Conservation (phyloP, 768 basidiomycete species). For the Cyclocybe cylindracea region DNA sequence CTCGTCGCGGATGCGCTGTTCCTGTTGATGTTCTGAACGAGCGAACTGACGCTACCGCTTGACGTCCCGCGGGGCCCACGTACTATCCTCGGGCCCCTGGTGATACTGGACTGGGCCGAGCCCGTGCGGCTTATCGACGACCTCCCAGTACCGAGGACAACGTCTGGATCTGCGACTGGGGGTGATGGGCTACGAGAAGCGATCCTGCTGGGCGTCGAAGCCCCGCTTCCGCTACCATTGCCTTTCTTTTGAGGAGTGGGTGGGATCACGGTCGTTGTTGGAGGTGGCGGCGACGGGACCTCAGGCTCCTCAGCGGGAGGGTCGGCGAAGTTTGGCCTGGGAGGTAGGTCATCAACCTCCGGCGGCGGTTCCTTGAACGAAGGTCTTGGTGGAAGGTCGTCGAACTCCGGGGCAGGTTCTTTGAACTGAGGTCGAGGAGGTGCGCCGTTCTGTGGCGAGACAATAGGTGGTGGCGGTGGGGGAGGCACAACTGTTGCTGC, state of each 20-base stretch:
- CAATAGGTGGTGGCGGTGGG: conserved; percentile 25
- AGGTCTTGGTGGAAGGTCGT: conserved; percentile 40
- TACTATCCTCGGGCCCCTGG: conserved; percentile 32
- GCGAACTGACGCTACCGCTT: conserved; percentile 48
- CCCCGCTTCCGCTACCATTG: conserved; percentile 19
- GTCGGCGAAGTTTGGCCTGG: conserved; percentile 52
- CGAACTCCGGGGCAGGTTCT: conserved; percentile 57
- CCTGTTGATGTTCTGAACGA: conserved; percentile 61
- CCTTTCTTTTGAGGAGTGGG: conserved; percentile 52
- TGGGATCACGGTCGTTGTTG: conserved; percentile 49
- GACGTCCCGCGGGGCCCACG: conserved; percentile 52
- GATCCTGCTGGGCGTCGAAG: conserved; percentile 32
- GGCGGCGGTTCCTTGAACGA: conserved; percentile 66
- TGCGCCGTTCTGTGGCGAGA: conserved; percentile 27
- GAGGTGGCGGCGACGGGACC: conserved; percentile 36
- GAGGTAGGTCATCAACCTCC: conserved; percentile 50
- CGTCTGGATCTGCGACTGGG: conserved; percentile 29
- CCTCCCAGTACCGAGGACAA: conserved; percentile 36
- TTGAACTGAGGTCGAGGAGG: conserved; percentile 24
- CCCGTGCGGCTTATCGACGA: conserved; percentile 47
- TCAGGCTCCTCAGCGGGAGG: conserved; percentile 60
- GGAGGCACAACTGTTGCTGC: conserved; percentile 27
- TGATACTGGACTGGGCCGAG: conserved; percentile 34
- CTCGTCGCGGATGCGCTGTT: conserved; percentile 38
- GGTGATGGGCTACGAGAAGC: conserved; percentile 49